phyloP scores from a whole-genome alignment of 2,329 filamentous ascomycete species.

The Cladosporium sp. region DNA sequence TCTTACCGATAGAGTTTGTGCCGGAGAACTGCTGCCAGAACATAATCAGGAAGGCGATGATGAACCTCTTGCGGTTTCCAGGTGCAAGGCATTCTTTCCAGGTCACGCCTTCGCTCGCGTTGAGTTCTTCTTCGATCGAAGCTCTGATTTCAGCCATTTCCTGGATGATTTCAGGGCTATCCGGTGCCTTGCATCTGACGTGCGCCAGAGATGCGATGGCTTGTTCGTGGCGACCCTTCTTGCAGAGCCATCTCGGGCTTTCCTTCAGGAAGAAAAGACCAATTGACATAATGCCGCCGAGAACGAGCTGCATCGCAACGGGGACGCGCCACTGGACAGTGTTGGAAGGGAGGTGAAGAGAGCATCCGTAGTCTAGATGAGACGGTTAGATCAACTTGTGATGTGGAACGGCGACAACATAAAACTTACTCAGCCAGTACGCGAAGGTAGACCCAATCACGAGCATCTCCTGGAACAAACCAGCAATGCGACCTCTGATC shows the following conservation, averaged over 20 bases:
- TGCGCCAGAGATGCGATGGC: constrained; percentile 53
- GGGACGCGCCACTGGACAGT: constrained; percentile 45
- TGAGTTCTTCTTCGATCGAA: constrained; percentile 39
- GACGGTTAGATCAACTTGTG: not conserved
- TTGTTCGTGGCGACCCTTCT: constrained; percentile 41
- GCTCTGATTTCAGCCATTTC: constrained; percentile 38
- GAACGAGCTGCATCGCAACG: constrained; percentile 58
- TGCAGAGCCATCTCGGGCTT: constrained; percentile 34
- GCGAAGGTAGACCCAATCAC: constrained; percentile 23
- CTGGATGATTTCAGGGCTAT: constrained; percentile 20
- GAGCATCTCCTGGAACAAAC: constrained; percentile 17
- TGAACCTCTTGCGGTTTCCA: constrained; percentile 16
- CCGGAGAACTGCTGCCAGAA: constrained; percentile 17
- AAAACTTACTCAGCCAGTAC: constrained; percentile 23
- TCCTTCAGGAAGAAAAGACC: constrained; percentile 39
- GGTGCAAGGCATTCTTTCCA: constrained; percentile 34
- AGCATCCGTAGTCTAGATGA: constrained; percentile 17
- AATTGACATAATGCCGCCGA: constrained; percentile 49
- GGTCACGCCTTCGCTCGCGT: constrained; percentile 37
- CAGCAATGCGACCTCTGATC: constrained; percentile 42
- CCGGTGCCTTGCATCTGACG: constrained; percentile 45
- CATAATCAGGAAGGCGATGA: constrained; percentile 19
- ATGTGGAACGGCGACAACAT: not conserved
- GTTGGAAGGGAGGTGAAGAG: constrained; percentile 11
- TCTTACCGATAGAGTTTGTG: constrained; percentile 26